These are phyloP conservation scores for Porcisia hertigi DNA, from an alignment of 208 protist genomes.

Conservation along the genomic window DNA sequence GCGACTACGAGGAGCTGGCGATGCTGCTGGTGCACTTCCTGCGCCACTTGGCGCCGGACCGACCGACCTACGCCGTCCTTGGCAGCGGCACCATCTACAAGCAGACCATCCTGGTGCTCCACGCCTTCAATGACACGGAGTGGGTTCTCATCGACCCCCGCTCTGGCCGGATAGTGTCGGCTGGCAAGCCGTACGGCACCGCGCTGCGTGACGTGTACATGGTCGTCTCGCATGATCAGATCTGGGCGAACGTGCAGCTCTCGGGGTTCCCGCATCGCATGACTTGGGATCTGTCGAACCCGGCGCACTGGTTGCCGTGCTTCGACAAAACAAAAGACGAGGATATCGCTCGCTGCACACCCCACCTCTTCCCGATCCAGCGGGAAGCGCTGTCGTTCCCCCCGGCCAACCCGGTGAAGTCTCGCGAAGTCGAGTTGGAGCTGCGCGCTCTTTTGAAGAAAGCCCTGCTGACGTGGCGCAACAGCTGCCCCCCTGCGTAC, in stretches of 20 bases:
- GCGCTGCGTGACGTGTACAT: slow-evolving; percentile 69
- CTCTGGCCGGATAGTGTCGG: slow-evolving; percentile 44
- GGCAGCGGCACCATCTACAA: slow-evolving; percentile 59
- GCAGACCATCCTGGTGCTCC: slow-evolving; percentile 70
- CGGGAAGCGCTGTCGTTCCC: slow-evolving; percentile 57
- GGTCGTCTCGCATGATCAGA: slow-evolving; percentile 77
- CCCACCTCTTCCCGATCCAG: slow-evolving; percentile 62
- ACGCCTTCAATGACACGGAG: slow-evolving; percentile 51
- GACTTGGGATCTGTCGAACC: slow-evolving; percentile 68
- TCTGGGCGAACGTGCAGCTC: slow-evolving; percentile 84
- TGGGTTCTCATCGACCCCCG: slow-evolving; percentile 75
- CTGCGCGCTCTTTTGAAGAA: slow-evolving; percentile 44
- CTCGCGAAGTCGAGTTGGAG: slow-evolving; percentile 64
- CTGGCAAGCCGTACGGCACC: slow-evolving; percentile 53
- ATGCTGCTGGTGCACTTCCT: slow-evolving; percentile 81
- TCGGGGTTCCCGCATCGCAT: slow-evolving; percentile 79
- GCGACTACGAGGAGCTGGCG: slow-evolving; percentile 80
- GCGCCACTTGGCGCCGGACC: slow-evolving; percentile 53
- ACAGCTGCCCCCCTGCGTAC: slow-evolving; percentile 52
- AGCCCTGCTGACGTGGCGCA: slow-evolving; percentile 69
- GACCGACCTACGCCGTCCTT: slow-evolving; percentile 60
- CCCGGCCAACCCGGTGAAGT: slow-evolving; percentile 37
- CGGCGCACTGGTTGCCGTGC: slow-evolving; percentile 70
- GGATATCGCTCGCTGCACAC: slow-evolving; percentile 37
- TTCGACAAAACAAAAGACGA: slow-evolving; percentile 47